Evolutionary conservation across 1,284 basidiomycete species (phyloP).

Genomic region (Polyporus tsugae): DNA sequence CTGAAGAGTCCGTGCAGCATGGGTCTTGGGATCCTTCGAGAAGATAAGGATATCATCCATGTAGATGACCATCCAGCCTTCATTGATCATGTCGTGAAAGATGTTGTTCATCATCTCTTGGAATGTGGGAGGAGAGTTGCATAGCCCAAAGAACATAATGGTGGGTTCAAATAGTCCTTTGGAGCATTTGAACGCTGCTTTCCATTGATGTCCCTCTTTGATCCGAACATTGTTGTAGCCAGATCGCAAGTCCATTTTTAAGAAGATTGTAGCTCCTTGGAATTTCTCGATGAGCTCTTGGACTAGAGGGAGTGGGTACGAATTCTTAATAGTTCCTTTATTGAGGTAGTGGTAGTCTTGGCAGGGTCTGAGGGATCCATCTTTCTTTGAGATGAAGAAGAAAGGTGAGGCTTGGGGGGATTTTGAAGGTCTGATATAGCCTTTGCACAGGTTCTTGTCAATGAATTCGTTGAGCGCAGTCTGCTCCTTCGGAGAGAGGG

Average conservation of each 20-base stretch:
- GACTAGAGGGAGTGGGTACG: not conserved
- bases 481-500: conserved; percentile 35
- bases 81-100: conserved; percentile 12
- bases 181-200: conserved; percentile 28
- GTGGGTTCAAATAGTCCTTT: conserved; percentile 38
- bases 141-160: conserved; percentile 44
- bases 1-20: conserved; percentile 29
- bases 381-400: conserved; percentile 39
- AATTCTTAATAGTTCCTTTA: not conserved
- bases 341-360: conserved; percentile 11
- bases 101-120: conserved; percentile 28
- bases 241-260: not conserved
- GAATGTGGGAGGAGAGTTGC: conserved; percentile 42
- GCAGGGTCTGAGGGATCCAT: conserved; percentile 26
- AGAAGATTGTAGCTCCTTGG: not conserved
- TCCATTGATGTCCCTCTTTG: conserved; percentile 28
- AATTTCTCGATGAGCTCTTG: too few species aligned
- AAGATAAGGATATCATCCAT: conserved; percentile 21
- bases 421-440: conserved; percentile 40
- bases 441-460: conserved; percentile 39
- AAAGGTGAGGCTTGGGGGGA: conserved; percentile 39
- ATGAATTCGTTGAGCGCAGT: conserved; percentile 34
- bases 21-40: conserved; percentile 4
- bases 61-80: conserved; percentile 16
- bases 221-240: conserved; percentile 17